These are phyloP conservation scores for Crithidia fasciculata DNA, from an alignment of 208 protist genomes.

Conservation along the genomic window DNA sequence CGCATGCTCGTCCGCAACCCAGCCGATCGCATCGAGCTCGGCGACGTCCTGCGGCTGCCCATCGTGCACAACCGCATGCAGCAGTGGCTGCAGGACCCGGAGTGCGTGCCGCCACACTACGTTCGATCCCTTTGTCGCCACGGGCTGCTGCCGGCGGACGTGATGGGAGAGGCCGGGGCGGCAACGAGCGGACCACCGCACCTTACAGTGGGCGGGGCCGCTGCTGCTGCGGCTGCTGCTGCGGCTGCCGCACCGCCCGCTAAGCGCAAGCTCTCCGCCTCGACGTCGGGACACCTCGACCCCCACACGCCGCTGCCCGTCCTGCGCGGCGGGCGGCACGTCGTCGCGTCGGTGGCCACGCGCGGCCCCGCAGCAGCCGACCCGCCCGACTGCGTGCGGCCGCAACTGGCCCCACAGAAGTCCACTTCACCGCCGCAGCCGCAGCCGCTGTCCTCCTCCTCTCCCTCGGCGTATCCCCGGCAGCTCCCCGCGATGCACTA, in stretches of 20 bases:
- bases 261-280: background rate
- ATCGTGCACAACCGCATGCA: slow-evolving; percentile 69
- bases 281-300: slow-evolving; percentile 8
- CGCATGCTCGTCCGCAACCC: slow-evolving; percentile 84
- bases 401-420: slow-evolving; percentile 13
- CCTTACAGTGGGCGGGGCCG: slow-evolving; percentile 19
- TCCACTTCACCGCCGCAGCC: background rate
- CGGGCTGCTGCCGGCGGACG: slow-evolving; percentile 57
- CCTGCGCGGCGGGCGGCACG: background rate
- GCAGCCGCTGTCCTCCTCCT: background rate
- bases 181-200: slow-evolving; percentile 2
- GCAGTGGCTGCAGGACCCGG: slow-evolving; percentile 75
- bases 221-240: slow-evolving; percentile 17
- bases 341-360: background rate
- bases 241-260: slow-evolving; percentile 2
- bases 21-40: slow-evolving; percentile 64
- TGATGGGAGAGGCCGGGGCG: slow-evolving; percentile 23
- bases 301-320: background rate
- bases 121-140: slow-evolving; percentile 67
- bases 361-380: background rate
- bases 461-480: slow-evolving; percentile 1
- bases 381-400: background rate
- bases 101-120: slow-evolving; percentile 74
- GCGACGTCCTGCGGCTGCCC: slow-evolving; percentile 74
- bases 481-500: slow-evolving; percentile 13